Evolutionary conservation across 441 rosid genomes (phyloP).

Genomic region (Aleurites moluccanus): DNA sequence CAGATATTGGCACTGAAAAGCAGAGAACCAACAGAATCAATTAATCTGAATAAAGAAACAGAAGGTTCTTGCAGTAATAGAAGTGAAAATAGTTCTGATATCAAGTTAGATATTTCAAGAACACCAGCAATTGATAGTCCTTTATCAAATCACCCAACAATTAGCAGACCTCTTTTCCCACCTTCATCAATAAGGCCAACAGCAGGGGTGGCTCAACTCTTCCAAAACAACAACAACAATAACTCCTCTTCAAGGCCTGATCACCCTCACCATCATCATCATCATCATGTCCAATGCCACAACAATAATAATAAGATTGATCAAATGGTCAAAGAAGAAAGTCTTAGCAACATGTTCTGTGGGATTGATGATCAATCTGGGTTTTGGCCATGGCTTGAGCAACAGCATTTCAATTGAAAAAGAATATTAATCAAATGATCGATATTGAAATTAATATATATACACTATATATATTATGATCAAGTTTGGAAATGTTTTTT

Average conservation of each 20-base stretch:
- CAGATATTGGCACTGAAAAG: slow-evolving; percentile 84
- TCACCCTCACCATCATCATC: slow-evolving; percentile 13
- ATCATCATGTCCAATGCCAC: slow-evolving; percentile 25
- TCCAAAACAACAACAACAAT: slow-evolving; percentile 35
- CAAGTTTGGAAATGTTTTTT: slow-evolving; percentile 25
- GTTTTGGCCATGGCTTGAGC: slow-evolving; percentile 99
- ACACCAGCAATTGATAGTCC: slow-evolving; percentile 76
- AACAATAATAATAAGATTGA: slow-evolving; percentile 36
- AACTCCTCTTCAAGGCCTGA: slow-evolving; percentile 40
- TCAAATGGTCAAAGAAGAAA: slow-evolving; percentile 80
- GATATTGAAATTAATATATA: slow-evolving; percentile 2
- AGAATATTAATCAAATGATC: too few relatives aligned
- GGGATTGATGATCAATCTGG: slow-evolving; percentile 84
- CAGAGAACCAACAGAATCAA: slow-evolving; percentile 79
- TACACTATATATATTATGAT: slow-evolving; percentile 3
- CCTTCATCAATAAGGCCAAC: slow-evolving; percentile 46
- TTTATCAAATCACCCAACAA: slow-evolving; percentile 39
- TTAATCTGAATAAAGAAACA: slow-evolving; percentile 91
- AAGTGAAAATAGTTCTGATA: slow-evolving; percentile 89
- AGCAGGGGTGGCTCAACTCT: slow-evolving; percentile 49
- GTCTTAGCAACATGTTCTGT: slow-evolving; percentile 85
- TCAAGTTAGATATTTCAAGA: slow-evolving; percentile 74
- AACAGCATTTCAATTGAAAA: slow-evolving; percentile 68
- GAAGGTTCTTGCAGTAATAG: slow-evolving; percentile 92
- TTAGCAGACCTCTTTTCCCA: slow-evolving; percentile 59